phyloP scores from a whole-genome alignment of 1,139 yeast species.

The Candida glucosophila region DNA sequence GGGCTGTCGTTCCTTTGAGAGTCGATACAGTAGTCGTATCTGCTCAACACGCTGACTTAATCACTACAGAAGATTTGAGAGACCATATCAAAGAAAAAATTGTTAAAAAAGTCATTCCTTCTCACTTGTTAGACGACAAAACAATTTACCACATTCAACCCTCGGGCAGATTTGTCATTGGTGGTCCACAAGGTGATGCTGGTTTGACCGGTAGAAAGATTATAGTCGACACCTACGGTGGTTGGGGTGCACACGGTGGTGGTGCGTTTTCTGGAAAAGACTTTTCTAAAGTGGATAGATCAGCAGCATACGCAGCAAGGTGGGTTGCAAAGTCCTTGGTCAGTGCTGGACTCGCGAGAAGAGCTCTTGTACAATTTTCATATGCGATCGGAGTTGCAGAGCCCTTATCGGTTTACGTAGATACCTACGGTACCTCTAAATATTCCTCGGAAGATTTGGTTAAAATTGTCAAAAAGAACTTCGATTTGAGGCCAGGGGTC shows the following conservation, averaged over 20 bases:
- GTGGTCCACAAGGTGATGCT: constrained; percentile 99
- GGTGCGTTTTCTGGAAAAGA: constrained; percentile 99
- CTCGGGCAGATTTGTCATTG: constrained; percentile 98
- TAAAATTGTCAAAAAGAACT: constrained; percentile 83
- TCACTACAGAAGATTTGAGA: constrained; percentile 89
- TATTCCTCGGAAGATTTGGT: constrained; percentile 85
- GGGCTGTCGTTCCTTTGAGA: constrained; percentile 92
- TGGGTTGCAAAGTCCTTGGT: constrained; percentile 99
- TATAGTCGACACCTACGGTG: constrained; percentile 99
- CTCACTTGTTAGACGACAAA: constrained; percentile 82
- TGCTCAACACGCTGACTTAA: constrained; percentile 95
- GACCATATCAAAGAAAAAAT: constrained; percentile 66
- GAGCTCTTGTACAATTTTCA: constrained; percentile 97
- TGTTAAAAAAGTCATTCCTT: constrained; percentile 88
- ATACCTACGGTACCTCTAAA: constrained; percentile 95
- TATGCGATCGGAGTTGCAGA: constrained; percentile 99
- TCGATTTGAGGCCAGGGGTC: constrained; percentile 99
- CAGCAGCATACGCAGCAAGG: constrained; percentile 99
- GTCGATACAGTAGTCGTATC: constrained; percentile 97
- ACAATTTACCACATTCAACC: constrained; percentile 98
- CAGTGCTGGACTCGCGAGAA: constrained; percentile 88
- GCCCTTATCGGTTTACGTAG: constrained; percentile 95
- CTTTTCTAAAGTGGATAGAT: constrained; percentile 99
- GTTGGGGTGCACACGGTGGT: constrained; percentile 99
- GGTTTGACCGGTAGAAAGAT: constrained; percentile 99